Conservation (phyloP, 495 filamentous ascomycete genomes). For the Hypoxylon rickii region DNA sequence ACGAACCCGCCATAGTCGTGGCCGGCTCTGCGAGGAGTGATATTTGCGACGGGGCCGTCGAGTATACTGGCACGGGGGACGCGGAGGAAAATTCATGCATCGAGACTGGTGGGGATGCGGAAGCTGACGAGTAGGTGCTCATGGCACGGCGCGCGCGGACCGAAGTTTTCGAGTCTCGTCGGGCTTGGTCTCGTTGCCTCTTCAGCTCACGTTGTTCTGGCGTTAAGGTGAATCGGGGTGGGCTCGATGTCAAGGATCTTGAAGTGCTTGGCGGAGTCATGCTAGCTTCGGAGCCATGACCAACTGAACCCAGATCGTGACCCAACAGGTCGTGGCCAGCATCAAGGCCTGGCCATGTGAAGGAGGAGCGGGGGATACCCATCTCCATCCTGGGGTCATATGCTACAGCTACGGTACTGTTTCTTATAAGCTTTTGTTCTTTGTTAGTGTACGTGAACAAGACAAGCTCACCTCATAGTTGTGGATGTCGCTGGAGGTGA, state of each 20-base stretch:
- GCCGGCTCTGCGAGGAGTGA: conserved; percentile 51
- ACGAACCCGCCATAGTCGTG: conserved; percentile 40
- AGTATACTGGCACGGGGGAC: conserved; percentile 50
- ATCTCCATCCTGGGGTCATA: conserved; percentile 53
- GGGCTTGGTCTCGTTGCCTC: conserved; percentile 52
- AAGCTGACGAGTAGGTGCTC: conserved; percentile 47
- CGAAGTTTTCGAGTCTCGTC: conserved; percentile 48
- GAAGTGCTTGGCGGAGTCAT: conserved; percentile 50
- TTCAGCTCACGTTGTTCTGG: conserved; percentile 55
- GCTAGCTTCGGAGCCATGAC: conserved; percentile 48
- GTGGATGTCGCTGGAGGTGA: conserved; percentile 31
- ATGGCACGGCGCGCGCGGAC: conserved; percentile 45
- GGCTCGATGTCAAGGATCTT: conserved; percentile 52
- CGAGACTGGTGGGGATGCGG: conserved; percentile 46
- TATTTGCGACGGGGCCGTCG: conserved; percentile 50
- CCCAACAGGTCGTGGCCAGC: conserved; percentile 44
- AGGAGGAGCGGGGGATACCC: conserved; percentile 48
- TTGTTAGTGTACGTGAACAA: not conserved
- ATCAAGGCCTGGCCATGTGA: conserved; percentile 51
- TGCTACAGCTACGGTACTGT: conserved; percentile 50
- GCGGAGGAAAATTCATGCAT: conserved; percentile 48
- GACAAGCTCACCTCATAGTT: conserved; percentile 48
- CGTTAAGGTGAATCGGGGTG: conserved; percentile 48
- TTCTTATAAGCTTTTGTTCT: conserved; percentile 10
- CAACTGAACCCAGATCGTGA: conserved; percentile 43